Percentiles rank a stretch among this genome's conserved stretches.
phyloP scores from a whole-genome alignment of 768 basidiomycete species.

The Zangia roseola region DNA sequence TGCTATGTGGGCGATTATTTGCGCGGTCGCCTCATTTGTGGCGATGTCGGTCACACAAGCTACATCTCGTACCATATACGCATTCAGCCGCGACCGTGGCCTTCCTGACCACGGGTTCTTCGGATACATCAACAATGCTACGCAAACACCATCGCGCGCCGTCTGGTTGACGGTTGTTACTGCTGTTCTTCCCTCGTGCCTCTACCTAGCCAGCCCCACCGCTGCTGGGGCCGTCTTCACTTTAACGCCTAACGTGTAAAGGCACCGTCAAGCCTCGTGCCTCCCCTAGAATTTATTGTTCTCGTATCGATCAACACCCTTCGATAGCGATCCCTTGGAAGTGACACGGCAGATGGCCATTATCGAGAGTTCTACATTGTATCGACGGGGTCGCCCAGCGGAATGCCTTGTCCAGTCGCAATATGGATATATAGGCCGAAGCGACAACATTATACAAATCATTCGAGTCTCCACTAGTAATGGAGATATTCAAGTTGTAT shows the following conservation, averaged over 20 bases:
- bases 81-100: constrained; percentile 53
- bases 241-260: constrained; percentile 37
- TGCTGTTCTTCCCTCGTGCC: constrained; percentile 43
- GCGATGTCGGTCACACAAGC: constrained; percentile 54
- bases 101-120: constrained; percentile 61
- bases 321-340: no score
- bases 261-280: no score
- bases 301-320: no score
- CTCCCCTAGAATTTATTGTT: no score
- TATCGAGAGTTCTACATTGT: no score
- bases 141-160: constrained; percentile 54
- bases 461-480: no score
- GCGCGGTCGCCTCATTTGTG: constrained; percentile 62
- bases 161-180: constrained; percentile 51
- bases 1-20: constrained; percentile 56
- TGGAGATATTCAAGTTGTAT: no score
- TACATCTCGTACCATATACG: constrained; percentile 56
- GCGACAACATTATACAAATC: no score
- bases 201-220: constrained; percentile 50
- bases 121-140: constrained; percentile 43
- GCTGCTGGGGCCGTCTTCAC: constrained; percentile 59
- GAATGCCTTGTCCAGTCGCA: no score
- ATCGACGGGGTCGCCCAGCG: no score
- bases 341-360: no score
- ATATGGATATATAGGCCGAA: no score